Base-by-base conservation (phyloP, 2,329 filamentous ascomycete species). In the Ploettnerulaceae sp. region DNA sequence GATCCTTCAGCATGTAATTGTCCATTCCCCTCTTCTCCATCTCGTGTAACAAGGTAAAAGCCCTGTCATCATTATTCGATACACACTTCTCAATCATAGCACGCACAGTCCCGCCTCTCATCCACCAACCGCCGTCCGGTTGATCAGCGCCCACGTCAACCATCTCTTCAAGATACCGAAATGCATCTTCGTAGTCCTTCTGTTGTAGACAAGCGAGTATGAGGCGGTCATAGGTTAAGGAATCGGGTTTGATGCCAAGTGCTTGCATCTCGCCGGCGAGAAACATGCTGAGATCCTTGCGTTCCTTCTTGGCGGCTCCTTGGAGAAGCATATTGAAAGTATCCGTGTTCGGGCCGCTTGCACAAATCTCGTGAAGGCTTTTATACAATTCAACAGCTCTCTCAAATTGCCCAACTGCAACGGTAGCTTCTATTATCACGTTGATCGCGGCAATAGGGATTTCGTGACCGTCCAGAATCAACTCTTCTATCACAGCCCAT, bases 241-340 rank as follows among this genome's bases (percentile, higher is more conserved):
- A 59, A 49, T 81, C 71, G 0, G 82, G 79, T 12, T 67, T 57
- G 21, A 84, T 64, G 6, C 68, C 67, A 7, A 81, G 65, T 7
- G 73, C 69, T 5, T 74, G 67, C 74, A 86, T 81, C 57, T 86
- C 81, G 12, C 73, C 69, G 7, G 78, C 73, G 2, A 84, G 64
- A 57, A 80, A 82, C 64, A 81, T 78, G 34, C 79, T 79, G 5
- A 75, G 66, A 28, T 75, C 69, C 47, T 77, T 75, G 47, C 73
- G 70, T 5, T 61, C 38, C 51, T 56, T 21, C 53, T 56, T 55
- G 47, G 22, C 47, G 5, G 50, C 59, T 28, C 72, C 73, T 34
- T 66, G 66, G 45, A 82, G 69, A 6, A 86, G 67, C 4, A 72
- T 61, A 55, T 85, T 84, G 67, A 82, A 85, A 0, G 80, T 81